Conservation (phyloP, 192 early-diverging fungal genomes). For the Coemansia sp. region DNA sequence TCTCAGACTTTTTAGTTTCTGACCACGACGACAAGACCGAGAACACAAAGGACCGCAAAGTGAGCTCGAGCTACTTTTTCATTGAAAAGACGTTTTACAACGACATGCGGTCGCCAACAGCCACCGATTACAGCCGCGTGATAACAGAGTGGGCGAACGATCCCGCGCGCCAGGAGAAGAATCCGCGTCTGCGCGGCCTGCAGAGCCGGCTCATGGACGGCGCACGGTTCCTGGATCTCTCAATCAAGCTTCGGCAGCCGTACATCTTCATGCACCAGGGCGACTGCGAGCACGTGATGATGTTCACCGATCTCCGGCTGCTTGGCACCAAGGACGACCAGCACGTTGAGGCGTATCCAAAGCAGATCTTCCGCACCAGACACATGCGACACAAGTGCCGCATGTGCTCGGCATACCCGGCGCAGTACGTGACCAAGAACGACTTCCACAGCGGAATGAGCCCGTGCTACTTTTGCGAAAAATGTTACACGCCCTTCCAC, state of each 20-base stretch:
- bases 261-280: constrained; percentile 80
- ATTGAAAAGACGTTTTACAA: constrained; percentile 77
- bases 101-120: constrained; percentile 61
- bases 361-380: constrained; percentile 56
- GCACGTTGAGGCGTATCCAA: constrained; percentile 56
- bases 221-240: constrained; percentile 61
- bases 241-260: constrained; percentile 62
- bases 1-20: constrained; percentile 62
- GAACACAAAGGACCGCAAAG: constrained; percentile 59
- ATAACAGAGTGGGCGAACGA: constrained; percentile 73
- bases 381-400: constrained; percentile 59
- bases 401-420: constrained; percentile 62
- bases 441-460: constrained; percentile 69
- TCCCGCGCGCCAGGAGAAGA: constrained; percentile 48
- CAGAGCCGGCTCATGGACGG: constrained; percentile 61
- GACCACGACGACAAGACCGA: constrained; percentile 36
- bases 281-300: constrained; percentile 73
- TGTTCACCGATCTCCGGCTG: constrained; percentile 63
- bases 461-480: constrained; percentile 69
- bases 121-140: constrained; percentile 66
- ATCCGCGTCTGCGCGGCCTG: constrained; percentile 53
- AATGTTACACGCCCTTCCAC: constrained; percentile 72
- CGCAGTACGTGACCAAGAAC: constrained; percentile 66
- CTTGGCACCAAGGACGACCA: constrained; percentile 57
- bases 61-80: constrained; percentile 68